A percentile compares a stretch with the other conserved stretches of the same genome.
Conservation (phyloP, 768 basidiomycete species). For the Antrodiella citrinella region DNA sequence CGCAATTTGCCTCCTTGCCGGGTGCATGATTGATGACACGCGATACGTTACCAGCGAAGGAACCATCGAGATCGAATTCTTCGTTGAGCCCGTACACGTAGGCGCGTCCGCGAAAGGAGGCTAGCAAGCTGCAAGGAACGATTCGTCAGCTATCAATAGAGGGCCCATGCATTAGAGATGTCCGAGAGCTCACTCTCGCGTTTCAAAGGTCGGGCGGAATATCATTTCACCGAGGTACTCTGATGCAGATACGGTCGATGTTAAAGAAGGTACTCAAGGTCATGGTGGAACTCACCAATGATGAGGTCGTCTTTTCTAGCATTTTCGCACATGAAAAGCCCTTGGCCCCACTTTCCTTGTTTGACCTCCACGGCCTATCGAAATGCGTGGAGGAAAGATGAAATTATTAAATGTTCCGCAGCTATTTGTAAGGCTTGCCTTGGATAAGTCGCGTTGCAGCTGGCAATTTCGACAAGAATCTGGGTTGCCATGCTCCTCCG, state of each 20-base stretch:
- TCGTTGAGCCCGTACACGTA: constrained; percentile 55
- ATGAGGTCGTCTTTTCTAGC: constrained; percentile 33
- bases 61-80: constrained; percentile 42
- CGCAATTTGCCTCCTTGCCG: constrained; percentile 33
- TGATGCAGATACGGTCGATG: constrained; percentile 15
- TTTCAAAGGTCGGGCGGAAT: constrained; percentile 37
- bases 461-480: constrained; percentile 37
- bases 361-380: constrained; percentile 12
- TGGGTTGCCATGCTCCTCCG: neutral
- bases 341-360: constrained; percentile 30
- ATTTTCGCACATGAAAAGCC: constrained; percentile 41
- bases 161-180: too few relatives aligned
- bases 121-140: too few relatives aligned
- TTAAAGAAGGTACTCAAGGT: neutral
- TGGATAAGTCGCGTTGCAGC: constrained; percentile 37
- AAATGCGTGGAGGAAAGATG: neutral
- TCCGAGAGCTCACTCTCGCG: constrained; percentile 53
- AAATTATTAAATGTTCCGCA: too few relatives aligned
- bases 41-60: constrained; percentile 51
- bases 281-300: constrained; percentile 12
- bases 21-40: constrained; percentile 60
- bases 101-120: constrained; percentile 46
- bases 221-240: constrained; percentile 66
- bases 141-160: too few relatives aligned
- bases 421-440: constrained; percentile 14